Evolutionary conservation across 1,284 basidiomycete species (phyloP).

Genomic region (Malassezia obtusa): DNA sequence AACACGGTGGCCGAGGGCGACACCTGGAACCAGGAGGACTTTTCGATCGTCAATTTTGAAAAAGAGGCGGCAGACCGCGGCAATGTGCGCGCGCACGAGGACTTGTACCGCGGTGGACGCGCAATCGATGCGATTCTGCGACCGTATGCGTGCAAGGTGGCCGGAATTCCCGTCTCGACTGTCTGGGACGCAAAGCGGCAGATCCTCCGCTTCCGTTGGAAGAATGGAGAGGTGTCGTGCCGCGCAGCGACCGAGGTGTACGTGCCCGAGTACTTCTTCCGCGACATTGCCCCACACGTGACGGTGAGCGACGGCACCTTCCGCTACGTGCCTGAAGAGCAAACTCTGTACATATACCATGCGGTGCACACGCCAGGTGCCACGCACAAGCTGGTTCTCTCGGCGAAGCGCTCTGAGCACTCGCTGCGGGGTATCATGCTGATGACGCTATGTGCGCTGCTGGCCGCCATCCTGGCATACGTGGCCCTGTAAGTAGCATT

Average conservation of each 20-base stretch:
- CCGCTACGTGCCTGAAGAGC: constrained; percentile 8
- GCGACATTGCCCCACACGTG: background rate
- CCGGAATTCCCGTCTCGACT: constrained; percentile 35
- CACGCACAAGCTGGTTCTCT: constrained; percentile 23
- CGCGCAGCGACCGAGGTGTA: constrained; percentile 29
- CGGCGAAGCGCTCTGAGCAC: background rate
- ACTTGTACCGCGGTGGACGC: constrained; percentile 67
- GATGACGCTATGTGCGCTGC: background rate
- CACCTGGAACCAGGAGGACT: constrained; percentile 77
- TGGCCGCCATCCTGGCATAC: background rate
- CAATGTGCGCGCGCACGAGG: constrained; percentile 50
- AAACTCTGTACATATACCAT: constrained; percentile 29
- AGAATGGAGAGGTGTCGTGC: constrained; percentile 18
- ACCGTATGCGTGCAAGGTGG: constrained; percentile 46
- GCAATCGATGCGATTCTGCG: constrained; percentile 60
- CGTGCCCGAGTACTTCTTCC: constrained; percentile 27
- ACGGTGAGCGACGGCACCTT: background rate
- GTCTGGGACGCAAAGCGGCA: constrained; percentile 29
- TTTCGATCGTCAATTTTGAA: constrained; percentile 66
- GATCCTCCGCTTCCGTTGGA: constrained; percentile 35
- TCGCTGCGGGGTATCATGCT: constrained; percentile 1
- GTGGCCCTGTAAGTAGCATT: background rate
- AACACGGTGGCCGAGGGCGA: constrained; percentile 74
- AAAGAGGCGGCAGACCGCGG: constrained; percentile 8
- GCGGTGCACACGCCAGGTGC: constrained; percentile 15